These are phyloP conservation scores for Penicillium psychrofluorescens DNA, from an alignment of 495 filamentous ascomycete species.

Conservation along the genomic window DNA sequence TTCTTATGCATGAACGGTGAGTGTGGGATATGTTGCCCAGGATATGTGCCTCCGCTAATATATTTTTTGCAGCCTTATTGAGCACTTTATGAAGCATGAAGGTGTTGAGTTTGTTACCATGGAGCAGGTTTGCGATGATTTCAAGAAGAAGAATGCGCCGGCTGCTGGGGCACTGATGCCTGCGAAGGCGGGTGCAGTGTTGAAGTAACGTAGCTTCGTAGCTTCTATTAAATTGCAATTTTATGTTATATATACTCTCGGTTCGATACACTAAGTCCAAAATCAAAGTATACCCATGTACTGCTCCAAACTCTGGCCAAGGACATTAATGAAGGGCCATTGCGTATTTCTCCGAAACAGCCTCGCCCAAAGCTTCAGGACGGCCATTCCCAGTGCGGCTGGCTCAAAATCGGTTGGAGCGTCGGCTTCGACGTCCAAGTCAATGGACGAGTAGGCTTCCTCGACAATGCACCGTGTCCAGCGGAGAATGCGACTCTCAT, in stretches of 20 bases:
- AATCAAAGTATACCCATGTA: constrained; percentile 24
- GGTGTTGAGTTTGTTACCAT: constrained; percentile 69
- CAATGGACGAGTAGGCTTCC: constrained; percentile 32
- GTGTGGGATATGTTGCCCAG: not conserved
- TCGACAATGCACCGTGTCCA: constrained; percentile 32
- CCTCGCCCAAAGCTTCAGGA: constrained; percentile 31
- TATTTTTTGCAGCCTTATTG: constrained; percentile 43
- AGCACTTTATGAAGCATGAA: constrained; percentile 64
- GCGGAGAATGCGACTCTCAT: constrained; percentile 30
- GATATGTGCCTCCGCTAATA: constrained; percentile 1
- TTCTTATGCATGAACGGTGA: constrained; percentile 55
- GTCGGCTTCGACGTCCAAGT: constrained; percentile 24
- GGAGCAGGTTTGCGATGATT: constrained; percentile 57
- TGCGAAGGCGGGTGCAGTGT: constrained; percentile 11
- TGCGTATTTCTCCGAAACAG: constrained; percentile 31
- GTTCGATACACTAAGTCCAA: not conserved
- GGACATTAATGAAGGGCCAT: constrained; percentile 34
- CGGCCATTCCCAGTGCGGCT: constrained; percentile 20
- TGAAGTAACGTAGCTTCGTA: constrained; percentile 4
- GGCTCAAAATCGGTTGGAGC: constrained; percentile 18
- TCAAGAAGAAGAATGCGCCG: constrained; percentile 35
- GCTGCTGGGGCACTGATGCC: constrained; percentile 21
- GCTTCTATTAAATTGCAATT: no score
- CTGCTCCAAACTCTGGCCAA: constrained; percentile 29
- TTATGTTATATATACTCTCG: no score